These are phyloP conservation scores for Phytophthora sansomeana DNA, from an alignment of 352 stramenopile genomes.

Conservation along the genomic window DNA sequence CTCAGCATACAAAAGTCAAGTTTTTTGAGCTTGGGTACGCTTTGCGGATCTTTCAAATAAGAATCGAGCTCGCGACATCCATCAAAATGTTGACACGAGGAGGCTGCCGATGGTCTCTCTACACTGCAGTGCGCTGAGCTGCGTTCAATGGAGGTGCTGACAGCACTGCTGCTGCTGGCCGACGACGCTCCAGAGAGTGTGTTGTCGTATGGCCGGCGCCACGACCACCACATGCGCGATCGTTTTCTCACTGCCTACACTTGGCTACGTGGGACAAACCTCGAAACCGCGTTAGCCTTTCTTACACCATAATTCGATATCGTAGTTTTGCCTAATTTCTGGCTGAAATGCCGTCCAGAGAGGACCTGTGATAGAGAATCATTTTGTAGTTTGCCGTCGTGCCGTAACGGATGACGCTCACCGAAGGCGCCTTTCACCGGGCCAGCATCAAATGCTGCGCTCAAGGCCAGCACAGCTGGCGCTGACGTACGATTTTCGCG, in stretches of 20 bases:
- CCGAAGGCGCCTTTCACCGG: constrained; percentile 25
- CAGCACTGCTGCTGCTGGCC: background rate
- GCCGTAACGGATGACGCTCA: constrained; percentile 24
- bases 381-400: background rate
- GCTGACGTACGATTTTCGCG: constrained; percentile 24
- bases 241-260: constrained; percentile 31
- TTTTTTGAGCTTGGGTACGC: too few relatives aligned
- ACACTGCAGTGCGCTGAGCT: too few relatives aligned
- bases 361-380: too few relatives aligned
- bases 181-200: constrained; percentile 9
- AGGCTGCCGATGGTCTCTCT: too few relatives aligned
- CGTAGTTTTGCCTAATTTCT: too few relatives aligned
- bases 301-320: too few relatives aligned
- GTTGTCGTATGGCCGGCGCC: constrained; percentile 6
- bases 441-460: background rate
- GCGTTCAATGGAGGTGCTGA: too few relatives aligned
- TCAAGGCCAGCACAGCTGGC: constrained; percentile 14
- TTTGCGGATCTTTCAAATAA: too few relatives aligned
- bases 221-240: constrained; percentile 7
- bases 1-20: too few relatives aligned
- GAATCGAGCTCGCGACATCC: too few relatives aligned
- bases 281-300: background rate
- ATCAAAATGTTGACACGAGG: too few relatives aligned
- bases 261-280: constrained; percentile 12
- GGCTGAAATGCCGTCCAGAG: too few relatives aligned